These are phyloP conservation scores for Solanum medicagineum DNA, from an alignment of 257 asterid genomes.

Conservation along the genomic window DNA sequence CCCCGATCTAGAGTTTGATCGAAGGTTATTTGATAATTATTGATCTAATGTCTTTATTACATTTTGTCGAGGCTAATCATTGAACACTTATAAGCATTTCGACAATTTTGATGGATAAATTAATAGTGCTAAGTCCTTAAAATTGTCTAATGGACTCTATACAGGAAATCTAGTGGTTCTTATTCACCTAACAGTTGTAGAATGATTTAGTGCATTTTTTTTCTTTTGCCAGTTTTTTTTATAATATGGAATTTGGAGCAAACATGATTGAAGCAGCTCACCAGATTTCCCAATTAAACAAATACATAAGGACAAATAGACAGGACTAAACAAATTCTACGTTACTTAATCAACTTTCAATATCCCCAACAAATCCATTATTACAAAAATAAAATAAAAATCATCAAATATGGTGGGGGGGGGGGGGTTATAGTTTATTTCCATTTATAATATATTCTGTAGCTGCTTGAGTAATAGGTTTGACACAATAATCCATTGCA, in stretches of 20 bases:
- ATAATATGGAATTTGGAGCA: not conserved
- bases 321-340: not conserved
- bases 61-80: not conserved
- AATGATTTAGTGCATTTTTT: not conserved
- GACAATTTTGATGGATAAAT: not conserved
- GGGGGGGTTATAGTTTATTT: not conserved
- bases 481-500: not conserved
- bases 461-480: not conserved
- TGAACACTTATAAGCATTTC: not conserved
- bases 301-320: not conserved
- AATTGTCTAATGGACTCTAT: not conserved
- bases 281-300: not conserved
- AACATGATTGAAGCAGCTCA: conserved; percentile 8
- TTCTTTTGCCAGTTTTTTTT: not conserved
- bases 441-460: not conserved
- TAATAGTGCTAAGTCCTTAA: no score
- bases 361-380: not conserved
- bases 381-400: not conserved
- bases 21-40: no score
- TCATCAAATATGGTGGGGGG: not conserved
- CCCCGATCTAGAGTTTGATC: no score
- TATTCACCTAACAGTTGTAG: not conserved
- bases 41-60: not conserved
- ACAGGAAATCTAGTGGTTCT: not conserved
- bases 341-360: not conserved